Base-by-base conservation (phyloP, 768 basidiomycete genomes). In the Neoboletus subvelutipes region DNA sequence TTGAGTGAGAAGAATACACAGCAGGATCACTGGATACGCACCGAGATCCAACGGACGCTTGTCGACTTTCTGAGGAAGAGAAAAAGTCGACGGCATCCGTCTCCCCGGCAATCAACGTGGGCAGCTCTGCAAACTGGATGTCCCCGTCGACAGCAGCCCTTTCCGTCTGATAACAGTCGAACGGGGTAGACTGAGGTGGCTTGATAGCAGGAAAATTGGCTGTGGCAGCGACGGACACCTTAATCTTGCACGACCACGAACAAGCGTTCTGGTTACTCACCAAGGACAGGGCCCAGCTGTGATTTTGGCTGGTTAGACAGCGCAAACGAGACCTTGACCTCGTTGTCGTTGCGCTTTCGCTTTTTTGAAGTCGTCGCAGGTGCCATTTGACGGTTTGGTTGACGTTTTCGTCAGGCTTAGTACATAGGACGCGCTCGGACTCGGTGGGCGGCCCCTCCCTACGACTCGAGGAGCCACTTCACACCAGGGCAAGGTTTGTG, bases 61-160 rank as follows among this genome's bases (percentile, higher is more conserved):
- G 69, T 63, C 77, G 69, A 50, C 69, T 77, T 64, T 85, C 83
- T 26, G 82, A 78, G 28, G 83, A 78, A 53, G 90, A 86, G 61
- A 84, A 83, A 73, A 89, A 93, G 67, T 97, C 93, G 46, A 97
- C 83, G 20, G 82, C 77, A 29, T 85, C 79, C n/a, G 90, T 90
- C 75, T 96, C 94, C 5, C 89, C 95, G 0, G 85, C 90, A 24
- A 96, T 77, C 15, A 91, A 65, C 48, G 50, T 64, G 36, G 42
- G 67, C 60, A 60, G 73, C 20, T 67, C 63, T 15, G 66, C 69
- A 47, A 79, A 79, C 1, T 58, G 54, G 15, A 37, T n/a, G 33
- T 67, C 74, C 47, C 58, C 62, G n/a, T 64, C 65, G 8, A 60
- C 65, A 34, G 69, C 54, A 5, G 47, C 50, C 54, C 52, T 61